Evolutionary conservation across 139 green algal species (phyloP).

Genomic region (Micromonas pusilla): DNA sequence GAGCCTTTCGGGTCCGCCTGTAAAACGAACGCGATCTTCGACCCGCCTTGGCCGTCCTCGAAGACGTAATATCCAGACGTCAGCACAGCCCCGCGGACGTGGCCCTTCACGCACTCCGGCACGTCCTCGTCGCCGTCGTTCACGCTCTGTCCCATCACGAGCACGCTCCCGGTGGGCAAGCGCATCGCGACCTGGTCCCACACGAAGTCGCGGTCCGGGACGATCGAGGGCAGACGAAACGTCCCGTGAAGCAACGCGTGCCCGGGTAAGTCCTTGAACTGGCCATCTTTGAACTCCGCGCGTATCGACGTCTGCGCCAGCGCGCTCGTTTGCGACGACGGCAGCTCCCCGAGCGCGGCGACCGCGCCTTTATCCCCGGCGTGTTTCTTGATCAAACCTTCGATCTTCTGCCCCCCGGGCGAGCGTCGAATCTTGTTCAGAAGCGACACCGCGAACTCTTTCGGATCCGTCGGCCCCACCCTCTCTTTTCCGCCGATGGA

Average conservation of each 20-base stretch:
- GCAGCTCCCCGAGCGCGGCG: neutral
- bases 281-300: neutral
- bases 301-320: no score
- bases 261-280: neutral
- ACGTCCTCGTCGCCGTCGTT: neutral
- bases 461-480: neutral
- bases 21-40: neutral
- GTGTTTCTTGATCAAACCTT: neutral
- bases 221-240: conserved; percentile 9
- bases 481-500: neutral
- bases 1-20: neutral
- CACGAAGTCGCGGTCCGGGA: conserved; percentile 3
- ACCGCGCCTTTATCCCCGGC: neutral
- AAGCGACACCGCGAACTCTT: neutral
- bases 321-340: neutral
- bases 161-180: neutral
- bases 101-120: neutral
- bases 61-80: neutral
- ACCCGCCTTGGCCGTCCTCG: neutral
- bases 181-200: conserved; percentile 8
- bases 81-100: neutral
- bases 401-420: neutral
- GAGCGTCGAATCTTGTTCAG: neutral
- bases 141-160: conserved; percentile 1
- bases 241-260: conserved; percentile 7